Conservation (phyloP, 2,329 filamentous ascomycete genomes). For the Eutypella sp. region DNA sequence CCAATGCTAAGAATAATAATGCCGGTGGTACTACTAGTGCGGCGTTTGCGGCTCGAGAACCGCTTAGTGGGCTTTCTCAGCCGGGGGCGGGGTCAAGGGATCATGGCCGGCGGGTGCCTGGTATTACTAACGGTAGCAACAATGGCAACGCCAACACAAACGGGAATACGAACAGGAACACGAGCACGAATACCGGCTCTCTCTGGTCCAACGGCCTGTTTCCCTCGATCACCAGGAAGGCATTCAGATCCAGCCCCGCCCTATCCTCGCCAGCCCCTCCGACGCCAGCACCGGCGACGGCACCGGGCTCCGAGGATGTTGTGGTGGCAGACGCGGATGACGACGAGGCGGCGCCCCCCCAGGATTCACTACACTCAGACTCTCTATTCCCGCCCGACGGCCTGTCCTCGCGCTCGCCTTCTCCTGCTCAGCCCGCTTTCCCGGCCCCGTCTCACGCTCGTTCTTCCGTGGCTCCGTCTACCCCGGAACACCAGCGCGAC, state of each 20-base stretch:
- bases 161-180: background rate
- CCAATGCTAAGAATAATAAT: background rate
- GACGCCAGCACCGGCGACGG: too few relatives aligned
- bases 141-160: slow-evolving; percentile 15
- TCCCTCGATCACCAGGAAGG: slow-evolving; percentile 29
- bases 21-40: background rate
- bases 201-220: slow-evolving; percentile 25
- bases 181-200: slow-evolving; percentile 5
- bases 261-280: slow-evolving; percentile 32
- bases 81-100: too few relatives aligned
- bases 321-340: slow-evolving; percentile 6
- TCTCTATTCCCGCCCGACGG: background rate
- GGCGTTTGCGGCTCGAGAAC: slow-evolving; percentile 19
- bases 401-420: slow-evolving; percentile 2
- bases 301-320: slow-evolving; percentile 16
- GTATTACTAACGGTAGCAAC: too few relatives aligned
- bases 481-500: too few relatives aligned
- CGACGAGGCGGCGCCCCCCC: too few relatives aligned
- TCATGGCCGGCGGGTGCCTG: too few relatives aligned
- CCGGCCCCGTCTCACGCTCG: background rate
- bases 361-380: too few relatives aligned
- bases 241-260: slow-evolving; percentile 27
- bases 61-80: too few relatives aligned
- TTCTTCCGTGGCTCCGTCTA: too few relatives aligned
- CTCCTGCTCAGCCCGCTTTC: slow-evolving; percentile 2